Evolutionary conservation across 352 stramenopile genomes (phyloP).

Genomic region (Phytophthora agathidicida): DNA sequence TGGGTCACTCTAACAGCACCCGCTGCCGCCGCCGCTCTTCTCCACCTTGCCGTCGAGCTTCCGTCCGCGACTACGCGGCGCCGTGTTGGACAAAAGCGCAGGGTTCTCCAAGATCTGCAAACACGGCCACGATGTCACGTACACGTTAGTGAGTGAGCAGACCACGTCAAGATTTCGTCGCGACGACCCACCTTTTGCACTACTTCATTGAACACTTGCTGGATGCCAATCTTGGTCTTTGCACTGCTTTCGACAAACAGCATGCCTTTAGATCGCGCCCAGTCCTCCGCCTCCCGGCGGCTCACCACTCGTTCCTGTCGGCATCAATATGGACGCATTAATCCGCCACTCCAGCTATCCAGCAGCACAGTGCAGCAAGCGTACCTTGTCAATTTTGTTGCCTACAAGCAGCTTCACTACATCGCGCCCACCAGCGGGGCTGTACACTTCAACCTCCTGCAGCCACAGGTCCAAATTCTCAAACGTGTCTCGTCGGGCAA

Average conservation of each 20-base stretch:
- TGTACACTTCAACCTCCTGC: slow-evolving; percentile 98
- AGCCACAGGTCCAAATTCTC: slow-evolving; percentile 98
- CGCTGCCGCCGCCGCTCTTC: slow-evolving; percentile 63
- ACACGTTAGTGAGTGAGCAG: slow-evolving; percentile 5
- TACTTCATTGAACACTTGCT: slow-evolving; percentile 98
- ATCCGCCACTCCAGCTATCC: neutral
- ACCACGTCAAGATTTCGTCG: neutral
- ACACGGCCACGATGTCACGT: neutral
- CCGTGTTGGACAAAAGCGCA: slow-evolving; percentile 87
- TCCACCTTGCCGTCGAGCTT: slow-evolving; percentile 68
- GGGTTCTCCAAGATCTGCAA: slow-evolving; percentile 91
- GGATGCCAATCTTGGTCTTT: slow-evolving; percentile 95
- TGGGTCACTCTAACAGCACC: slow-evolving; percentile 51
- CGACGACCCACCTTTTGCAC: slow-evolving; percentile 93
- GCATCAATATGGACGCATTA: slow-evolving; percentile 1
- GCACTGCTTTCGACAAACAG: slow-evolving; percentile 98
- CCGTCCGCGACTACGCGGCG: slow-evolving; percentile 64
- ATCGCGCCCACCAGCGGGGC: slow-evolving; percentile 92
- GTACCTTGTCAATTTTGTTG: slow-evolving; percentile 96
- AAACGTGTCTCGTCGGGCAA: slow-evolving; percentile 96
- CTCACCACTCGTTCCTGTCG: slow-evolving; percentile 93
- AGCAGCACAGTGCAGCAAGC: too few species aligned
- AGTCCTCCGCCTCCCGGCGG: slow-evolving; percentile 94
- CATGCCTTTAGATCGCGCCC: slow-evolving; percentile 97
- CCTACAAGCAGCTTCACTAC: slow-evolving; percentile 98